These are phyloP conservation scores for Aspergillus sergii DNA, from an alignment of 2,329 filamentous ascomycete species.

Conservation along the genomic window DNA sequence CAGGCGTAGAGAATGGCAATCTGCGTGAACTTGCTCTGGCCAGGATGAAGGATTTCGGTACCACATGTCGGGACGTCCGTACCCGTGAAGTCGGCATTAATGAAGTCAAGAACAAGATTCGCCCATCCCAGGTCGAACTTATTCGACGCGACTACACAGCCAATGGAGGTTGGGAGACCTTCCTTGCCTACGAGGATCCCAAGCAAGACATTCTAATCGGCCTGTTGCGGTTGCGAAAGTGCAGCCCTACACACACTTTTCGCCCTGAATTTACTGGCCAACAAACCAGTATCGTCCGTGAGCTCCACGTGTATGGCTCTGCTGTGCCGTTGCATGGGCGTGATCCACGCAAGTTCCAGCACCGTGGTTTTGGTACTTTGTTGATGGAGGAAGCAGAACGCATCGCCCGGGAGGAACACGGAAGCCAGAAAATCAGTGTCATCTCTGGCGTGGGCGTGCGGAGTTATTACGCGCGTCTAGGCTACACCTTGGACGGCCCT, in stretches of 20 bases:
- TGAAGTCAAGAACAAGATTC: constrained; percentile 98
- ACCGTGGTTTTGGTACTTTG: constrained; percentile 94
- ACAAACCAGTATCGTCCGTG: constrained; percentile 87
- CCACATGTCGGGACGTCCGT: constrained; percentile 91
- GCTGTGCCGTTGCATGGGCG: constrained; percentile 96
- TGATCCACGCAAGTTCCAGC: constrained; percentile 95
- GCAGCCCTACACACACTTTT: constrained; percentile 88
- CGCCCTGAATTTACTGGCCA: constrained; percentile 82
- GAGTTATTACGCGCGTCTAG: constrained; percentile 91
- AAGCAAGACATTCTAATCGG: constrained; percentile 98
- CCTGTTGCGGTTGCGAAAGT: constrained; percentile 84
- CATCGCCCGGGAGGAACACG: constrained; percentile 92
- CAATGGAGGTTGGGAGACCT: constrained; percentile 98
- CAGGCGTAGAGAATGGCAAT: constrained; percentile 97
- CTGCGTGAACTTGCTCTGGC: constrained; percentile 88
- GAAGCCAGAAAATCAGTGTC: constrained; percentile 90
- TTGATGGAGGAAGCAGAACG: constrained; percentile 98
- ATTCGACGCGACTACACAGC: constrained; percentile 91
- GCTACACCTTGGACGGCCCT: constrained; percentile 90
- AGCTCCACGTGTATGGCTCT: constrained; percentile 94
- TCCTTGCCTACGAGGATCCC: constrained; percentile 95
- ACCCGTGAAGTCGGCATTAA: constrained; percentile 98
- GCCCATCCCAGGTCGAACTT: constrained; percentile 93
- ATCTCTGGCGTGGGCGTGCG: constrained; percentile 97
- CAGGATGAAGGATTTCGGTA: constrained; percentile 99